A percentile compares a stretch with the other conserved stretches of the same genome.
Conservation (phyloP, 371 early-diverging fungal species). For the Lichtheimia hyalospora region DNA sequence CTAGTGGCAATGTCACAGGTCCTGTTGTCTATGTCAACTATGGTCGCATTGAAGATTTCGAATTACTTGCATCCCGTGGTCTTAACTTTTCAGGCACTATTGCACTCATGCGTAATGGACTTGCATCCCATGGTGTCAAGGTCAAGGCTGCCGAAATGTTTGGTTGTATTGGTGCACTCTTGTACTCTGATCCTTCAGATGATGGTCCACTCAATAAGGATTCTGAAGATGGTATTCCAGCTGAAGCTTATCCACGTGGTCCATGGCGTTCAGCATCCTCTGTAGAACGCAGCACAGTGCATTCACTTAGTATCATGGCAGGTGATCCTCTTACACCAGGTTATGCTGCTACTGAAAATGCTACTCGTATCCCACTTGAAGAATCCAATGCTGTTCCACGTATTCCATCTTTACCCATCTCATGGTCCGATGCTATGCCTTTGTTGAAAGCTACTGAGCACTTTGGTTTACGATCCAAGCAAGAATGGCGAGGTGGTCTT, state of each 20-base stretch:
- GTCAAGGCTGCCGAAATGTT: constrained; percentile 56
- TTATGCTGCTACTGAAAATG: constrained; percentile 51
- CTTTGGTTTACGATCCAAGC: constrained; percentile 29
- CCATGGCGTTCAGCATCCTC: constrained; percentile 62
- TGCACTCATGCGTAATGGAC: constrained; percentile 63
- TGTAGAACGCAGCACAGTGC: constrained; percentile 59
- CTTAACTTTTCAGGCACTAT: constrained; percentile 48
- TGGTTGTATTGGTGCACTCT: constrained; percentile 58
- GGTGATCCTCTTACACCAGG: constrained; percentile 71
- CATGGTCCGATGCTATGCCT: constrained; percentile 63
- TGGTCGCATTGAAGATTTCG: constrained; percentile 60
- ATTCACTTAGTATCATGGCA: constrained; percentile 38
- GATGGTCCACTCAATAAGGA: constrained; percentile 15
- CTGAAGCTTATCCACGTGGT: constrained; percentile 60
- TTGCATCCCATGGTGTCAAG: constrained; percentile 54
- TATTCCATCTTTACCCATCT: constrained; percentile 70
- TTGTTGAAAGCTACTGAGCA: constrained; percentile 48
- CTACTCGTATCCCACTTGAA: constrained; percentile 44
- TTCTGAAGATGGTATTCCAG: constrained; percentile 22
- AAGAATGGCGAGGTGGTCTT: constrained; percentile 48
- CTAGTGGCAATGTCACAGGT: constrained; percentile 62
- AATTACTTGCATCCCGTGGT: constrained; percentile 35
- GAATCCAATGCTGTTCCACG: constrained; percentile 44
- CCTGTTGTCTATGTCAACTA: constrained; percentile 66
- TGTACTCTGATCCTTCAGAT: constrained; percentile 37